Evolutionary conservation across 2,329 filamentous ascomycete genomes (phyloP).

Genomic region (Fusarium paranaense): DNA sequence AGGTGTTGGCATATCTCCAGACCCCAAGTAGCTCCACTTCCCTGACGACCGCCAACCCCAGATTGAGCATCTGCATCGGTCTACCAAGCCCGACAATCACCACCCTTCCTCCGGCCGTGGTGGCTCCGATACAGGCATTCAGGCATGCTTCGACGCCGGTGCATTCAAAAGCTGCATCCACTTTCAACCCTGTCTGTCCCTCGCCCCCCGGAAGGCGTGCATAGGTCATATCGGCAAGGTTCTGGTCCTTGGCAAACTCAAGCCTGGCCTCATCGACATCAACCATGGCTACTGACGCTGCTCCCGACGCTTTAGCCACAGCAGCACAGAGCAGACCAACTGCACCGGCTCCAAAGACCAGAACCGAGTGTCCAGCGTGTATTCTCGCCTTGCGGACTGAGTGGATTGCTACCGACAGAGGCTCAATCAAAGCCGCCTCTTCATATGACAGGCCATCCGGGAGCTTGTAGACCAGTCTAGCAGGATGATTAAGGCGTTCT

Average conservation of each 20-base stretch:
- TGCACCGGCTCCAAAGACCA: constrained; percentile 53
- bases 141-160: not conserved
- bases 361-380: constrained; percentile 16
- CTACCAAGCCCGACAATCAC: not conserved
- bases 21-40: not conserved
- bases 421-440: constrained; percentile 62
- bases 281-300: not conserved
- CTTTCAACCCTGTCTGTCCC: not conserved
- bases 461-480: constrained; percentile 87
- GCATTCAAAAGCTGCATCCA: not conserved
- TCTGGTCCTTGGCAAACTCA: not conserved
- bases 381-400: constrained; percentile 48
- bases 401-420: constrained; percentile 64
- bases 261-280: not conserved
- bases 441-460: constrained; percentile 69
- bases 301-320: constrained; percentile 48
- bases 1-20: not conserved
- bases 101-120: not conserved
- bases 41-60: not conserved
- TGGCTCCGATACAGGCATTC: not conserved
- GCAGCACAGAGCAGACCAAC: constrained; percentile 52
- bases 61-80: not conserved
- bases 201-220: not conserved
- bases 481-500: constrained; percentile 79
- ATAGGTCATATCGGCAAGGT: not conserved